phyloP scores from a whole-genome alignment of 805 yeast species.

The Yarrowia alimentaria region DNA sequence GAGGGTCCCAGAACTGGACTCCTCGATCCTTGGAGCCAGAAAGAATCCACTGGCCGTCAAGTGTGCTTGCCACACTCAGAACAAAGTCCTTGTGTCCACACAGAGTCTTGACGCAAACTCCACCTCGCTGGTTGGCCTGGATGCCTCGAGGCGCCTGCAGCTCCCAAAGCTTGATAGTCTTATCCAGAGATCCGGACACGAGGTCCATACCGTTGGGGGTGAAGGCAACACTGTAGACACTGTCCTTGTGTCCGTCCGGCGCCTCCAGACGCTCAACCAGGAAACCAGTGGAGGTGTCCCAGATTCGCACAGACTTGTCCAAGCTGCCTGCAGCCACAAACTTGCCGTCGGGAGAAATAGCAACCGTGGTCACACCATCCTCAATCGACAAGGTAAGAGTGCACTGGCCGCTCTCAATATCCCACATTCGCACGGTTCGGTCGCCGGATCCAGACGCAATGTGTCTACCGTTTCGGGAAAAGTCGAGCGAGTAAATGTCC shows the following conservation, averaged over 20 bases:
- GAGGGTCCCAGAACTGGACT: slow-evolving; percentile 94
- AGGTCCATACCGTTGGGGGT: slow-evolving; percentile 88
- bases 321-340: slow-evolving; percentile 94
- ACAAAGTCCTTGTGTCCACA: slow-evolving; percentile 97
- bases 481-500: slow-evolving; percentile 93
- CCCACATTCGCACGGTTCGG: slow-evolving; percentile 96
- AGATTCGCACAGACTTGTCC: slow-evolving; percentile 91
- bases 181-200: slow-evolving; percentile 91
- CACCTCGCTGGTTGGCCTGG: slow-evolving; percentile 42
- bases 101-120: slow-evolving; percentile 80
- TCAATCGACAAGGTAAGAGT: slow-evolving; percentile 85
- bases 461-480: slow-evolving; percentile 90
- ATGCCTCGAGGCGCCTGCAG: slow-evolving; percentile 53
- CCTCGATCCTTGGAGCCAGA: slow-evolving; percentile 98
- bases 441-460: slow-evolving; percentile 96
- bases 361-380: slow-evolving; percentile 98
- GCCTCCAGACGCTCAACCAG: slow-evolving; percentile 89
- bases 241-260: slow-evolving; percentile 94
- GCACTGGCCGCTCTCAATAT: slow-evolving; percentile 83
- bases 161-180: slow-evolving; percentile 95
- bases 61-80: slow-evolving; percentile 88
- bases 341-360: slow-evolving; percentile 92
- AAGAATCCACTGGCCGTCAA: slow-evolving; percentile 84
- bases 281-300: slow-evolving; percentile 93
- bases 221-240: slow-evolving; percentile 92